A percentile compares a stretch with the other conserved stretches of the same genome.
Conservation (phyloP, 1,284 basidiomycete genomes). For the Abortiporus biennis region DNA sequence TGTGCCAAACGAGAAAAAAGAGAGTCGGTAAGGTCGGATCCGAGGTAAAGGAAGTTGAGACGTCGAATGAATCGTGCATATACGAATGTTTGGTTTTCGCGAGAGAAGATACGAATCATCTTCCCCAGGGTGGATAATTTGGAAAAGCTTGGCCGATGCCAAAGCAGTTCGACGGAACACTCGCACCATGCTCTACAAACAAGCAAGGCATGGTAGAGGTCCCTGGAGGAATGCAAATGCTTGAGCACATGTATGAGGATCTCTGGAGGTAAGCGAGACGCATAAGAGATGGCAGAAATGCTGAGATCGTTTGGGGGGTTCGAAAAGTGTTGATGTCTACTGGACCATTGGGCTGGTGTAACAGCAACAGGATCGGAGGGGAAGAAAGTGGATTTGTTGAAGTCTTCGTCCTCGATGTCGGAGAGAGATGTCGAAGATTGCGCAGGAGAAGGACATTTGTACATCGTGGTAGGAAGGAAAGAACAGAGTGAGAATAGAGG, state of each 20-base stretch:
- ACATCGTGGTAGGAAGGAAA: conserved; percentile 24
- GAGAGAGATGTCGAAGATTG: conserved; percentile 49
- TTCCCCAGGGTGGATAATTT: conserved; percentile 70
- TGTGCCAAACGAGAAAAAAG: conserved; percentile 69
- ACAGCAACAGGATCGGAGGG: conserved; percentile 36
- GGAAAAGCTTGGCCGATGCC: conserved; percentile 85
- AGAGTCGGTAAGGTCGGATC: conserved; percentile 71
- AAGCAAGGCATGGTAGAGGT: conserved; percentile 73
- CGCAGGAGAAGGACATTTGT: conserved; percentile 53
- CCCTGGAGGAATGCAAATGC: conserved; percentile 68
- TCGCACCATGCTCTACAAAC: conserved; percentile 94
- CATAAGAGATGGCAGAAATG: conserved; percentile 35
- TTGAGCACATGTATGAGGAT: conserved; percentile 92
- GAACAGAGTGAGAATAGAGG: conserved; percentile 10
- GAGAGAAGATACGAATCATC: conserved; percentile 65
- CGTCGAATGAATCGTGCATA: conserved; percentile 88
- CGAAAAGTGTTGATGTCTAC: conserved; percentile 27
- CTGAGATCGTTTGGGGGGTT: conserved; percentile 7
- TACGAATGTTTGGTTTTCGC: conserved; percentile 71
- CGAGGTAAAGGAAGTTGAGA: conserved; percentile 82
- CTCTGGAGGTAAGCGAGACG: conserved; percentile 74
- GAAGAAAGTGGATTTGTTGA: conserved; percentile 45
- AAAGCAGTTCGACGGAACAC: conserved; percentile 91
- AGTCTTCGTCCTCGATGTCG: conserved; percentile 62
- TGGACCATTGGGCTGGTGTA: conserved; percentile 64